Evolutionary conservation across 2,329 filamentous ascomycete genomes (phyloP), one percentile per base, ranked within the genome.

Genomic region (Fusarium hainanense): DNA sequence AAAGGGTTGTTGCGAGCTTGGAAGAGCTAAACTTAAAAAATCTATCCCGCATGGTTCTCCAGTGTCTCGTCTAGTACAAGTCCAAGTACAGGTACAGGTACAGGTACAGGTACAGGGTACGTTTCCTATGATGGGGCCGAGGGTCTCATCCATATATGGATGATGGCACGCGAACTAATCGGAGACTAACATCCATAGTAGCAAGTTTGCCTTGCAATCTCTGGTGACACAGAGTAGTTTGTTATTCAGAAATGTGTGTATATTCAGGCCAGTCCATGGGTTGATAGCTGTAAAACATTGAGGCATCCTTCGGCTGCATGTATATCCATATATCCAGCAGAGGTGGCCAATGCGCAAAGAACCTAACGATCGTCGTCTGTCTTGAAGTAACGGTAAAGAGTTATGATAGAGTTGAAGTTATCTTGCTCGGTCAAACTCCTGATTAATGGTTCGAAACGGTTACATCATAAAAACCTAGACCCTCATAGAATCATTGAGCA

Each of bases 1-100:
- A 66, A 66, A 66, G 63, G 63, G 63, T 66, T 66, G 47, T 61
- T 66, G 28, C 21, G 44, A 54, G 21, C 32, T 52, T n/a, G 37
- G 25, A 37, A 66, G 37, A 66, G 43, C 48, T 66, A 66, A 66
- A 66, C 62, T 66, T 55, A 63, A 30, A 54, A 54, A 37, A 37
- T n/a, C 18, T 12, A 37, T 37, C 41, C 37, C 50, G 27, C 42
- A 54, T 54, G 62, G 30, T 66, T 44, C 62, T 48, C 61, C 52
- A 66, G 40, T 28, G 16, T 47, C 18, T 12, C 11, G 25, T 50
- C 37, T 52, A 28, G 49, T 52, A 51, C 21, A 32, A 30, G 21
- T 34, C 25, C 37, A 48, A 25, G 23, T 32, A 7, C 30, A 32
- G 7, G 13, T 30, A 30, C 28, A 32, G 37, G 23, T 32, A 7